Percentiles rank a stretch among this genome's conserved stretches.
These are phyloP conservation scores for Colletotrichum acutatum DNA, from an alignment of 2,329 filamentous ascomycete genomes.

Conservation along the genomic window DNA sequence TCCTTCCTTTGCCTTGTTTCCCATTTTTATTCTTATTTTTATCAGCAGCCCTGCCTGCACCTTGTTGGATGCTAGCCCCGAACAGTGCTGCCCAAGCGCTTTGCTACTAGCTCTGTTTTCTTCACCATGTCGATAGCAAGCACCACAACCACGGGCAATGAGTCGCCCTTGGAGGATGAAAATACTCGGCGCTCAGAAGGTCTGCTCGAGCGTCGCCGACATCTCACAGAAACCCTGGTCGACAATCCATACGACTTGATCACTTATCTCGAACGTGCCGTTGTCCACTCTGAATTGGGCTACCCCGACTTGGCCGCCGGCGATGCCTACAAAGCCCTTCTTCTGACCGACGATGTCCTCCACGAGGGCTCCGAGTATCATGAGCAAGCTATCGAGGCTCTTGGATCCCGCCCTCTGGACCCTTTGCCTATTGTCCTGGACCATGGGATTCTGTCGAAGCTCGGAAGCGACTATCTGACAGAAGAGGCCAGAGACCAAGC, in stretches of 20 bases:
- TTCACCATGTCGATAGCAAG: conserved; percentile 28
- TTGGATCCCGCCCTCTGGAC: conserved; percentile 52
- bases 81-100: conserved; percentile 3
- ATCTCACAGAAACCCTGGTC: conserved; percentile 65
- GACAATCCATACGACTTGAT: conserved; percentile 70
- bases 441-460: conserved; percentile 50
- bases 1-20: not conserved
- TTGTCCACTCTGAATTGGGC: conserved; percentile 76
- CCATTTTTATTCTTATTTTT: not conserved
- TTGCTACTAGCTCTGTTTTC: conserved; percentile 6
- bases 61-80: not conserved
- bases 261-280: conserved; percentile 75
- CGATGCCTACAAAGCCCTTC: conserved; percentile 90
- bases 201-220: conserved; percentile 65
- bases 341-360: conserved; percentile 82
- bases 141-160: conserved; percentile 19
- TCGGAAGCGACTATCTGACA: conserved; percentile 45
- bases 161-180: conserved; percentile 23
- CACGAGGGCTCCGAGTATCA: conserved; percentile 88
- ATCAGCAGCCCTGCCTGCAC: not conserved
- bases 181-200: conserved; percentile 40
- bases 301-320: conserved; percentile 92
- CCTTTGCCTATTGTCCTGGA: conserved; percentile 58
- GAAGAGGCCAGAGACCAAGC: conserved; percentile 48
- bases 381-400: conserved; percentile 68